Evolutionary conservation across 208 protist genomes (phyloP), one percentile per base, ranked within the genome.

Genomic region (Leishmania gerbilli): DNA sequence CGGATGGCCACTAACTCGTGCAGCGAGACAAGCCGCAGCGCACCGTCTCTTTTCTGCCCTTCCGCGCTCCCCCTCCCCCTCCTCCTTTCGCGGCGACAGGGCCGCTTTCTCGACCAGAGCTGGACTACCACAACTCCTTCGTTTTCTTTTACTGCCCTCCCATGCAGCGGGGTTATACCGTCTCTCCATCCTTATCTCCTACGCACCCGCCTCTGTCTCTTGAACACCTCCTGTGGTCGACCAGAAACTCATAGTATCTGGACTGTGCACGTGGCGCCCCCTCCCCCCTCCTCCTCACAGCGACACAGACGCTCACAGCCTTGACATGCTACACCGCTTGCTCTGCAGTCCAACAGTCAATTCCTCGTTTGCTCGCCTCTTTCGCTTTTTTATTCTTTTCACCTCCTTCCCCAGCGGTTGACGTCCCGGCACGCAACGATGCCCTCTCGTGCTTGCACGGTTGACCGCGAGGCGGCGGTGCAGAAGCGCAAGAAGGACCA

Each of bases 401-500:
- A 40, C 34, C 2, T 17, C 42, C 42, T 21, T 80, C 27, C 40
- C 55, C 7, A 42, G 56, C 9, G 13, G 11, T 34, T 53, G 15
- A 60, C 51, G 27, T 40, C 34, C 1, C 4, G 13, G 27, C 24
- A 45, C 42, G 17, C 27, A 24, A n/a, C 6, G n/a, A 75, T 75
- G 71, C 0, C 47, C 27, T 58, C 71, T 56, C 47, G 9, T 37
- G 47, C 15, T 21, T 19, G 13, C 5, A 31, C 27, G n/a, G 47
- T 56, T 56, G 71, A 96, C 79, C 93, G 94, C 65, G 95, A 97
- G 76, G 86, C 91, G 1, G 87, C 77, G 24, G 90, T 98, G 60
- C 82, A 89, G 83, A 71, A 90, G 78, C 90, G 95, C 47, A 98
- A 98, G 82, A 93, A 95, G 82, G 95, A 96, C 78, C 95, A 98